These are phyloP conservation scores for Colletotrichum chrysophilum DNA, from an alignment of 2,329 filamentous ascomycete species.

Conservation along the genomic window DNA sequence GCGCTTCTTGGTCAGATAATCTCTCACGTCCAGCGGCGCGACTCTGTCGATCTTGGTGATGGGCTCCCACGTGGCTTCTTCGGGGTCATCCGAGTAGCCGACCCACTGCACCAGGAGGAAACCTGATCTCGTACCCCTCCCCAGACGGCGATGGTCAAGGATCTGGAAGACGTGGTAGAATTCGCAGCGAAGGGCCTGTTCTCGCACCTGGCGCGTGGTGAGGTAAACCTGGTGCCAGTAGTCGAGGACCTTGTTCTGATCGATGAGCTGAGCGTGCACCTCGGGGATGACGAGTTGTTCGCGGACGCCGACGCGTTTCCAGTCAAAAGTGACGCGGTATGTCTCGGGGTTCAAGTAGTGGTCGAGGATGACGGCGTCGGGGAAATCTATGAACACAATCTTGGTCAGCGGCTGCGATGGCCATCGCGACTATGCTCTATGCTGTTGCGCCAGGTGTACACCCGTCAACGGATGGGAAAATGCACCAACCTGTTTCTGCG, in stretches of 20 bases:
- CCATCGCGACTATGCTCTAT: neutral
- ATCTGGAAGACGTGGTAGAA: neutral
- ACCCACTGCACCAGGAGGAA: neutral
- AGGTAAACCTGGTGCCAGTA: neutral
- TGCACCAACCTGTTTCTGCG: neutral
- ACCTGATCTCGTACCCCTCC: neutral
- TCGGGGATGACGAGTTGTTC: neutral
- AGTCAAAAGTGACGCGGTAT: neutral
- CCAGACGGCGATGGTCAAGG: neutral
- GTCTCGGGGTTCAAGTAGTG: neutral
- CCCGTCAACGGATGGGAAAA: neutral
- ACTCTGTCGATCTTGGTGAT: neutral
- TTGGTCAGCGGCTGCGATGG: neutral
- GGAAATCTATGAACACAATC: neutral
- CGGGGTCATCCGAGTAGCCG: neutral
- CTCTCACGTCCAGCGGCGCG: neutral
- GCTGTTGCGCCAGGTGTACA: neutral
- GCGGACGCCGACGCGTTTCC: neutral
- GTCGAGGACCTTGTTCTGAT: neutral
- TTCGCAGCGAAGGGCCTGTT: neutral
- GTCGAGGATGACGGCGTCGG: neutral
- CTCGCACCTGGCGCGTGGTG: neutral
- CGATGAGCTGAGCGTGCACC: neutral
- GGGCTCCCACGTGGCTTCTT: neutral
- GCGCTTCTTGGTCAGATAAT: neutral